Evolutionary conservation across 208 protist genomes (phyloP), one percentile per base, ranked within the genome.

Genomic region (Tritrichomonas musculus): DNA sequence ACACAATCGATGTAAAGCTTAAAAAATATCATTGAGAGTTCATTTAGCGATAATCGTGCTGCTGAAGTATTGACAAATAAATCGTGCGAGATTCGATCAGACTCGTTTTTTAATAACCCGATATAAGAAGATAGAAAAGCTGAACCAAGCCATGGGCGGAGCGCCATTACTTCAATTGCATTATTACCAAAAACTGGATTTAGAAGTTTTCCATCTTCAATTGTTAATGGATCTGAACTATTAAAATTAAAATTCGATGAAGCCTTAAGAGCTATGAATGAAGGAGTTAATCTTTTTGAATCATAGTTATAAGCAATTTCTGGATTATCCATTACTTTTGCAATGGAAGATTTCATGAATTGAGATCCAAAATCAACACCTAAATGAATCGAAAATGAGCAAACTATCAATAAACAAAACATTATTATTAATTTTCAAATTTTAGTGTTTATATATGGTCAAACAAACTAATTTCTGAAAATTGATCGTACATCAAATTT

Each of bases 231-330:
- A n/a, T 47, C 30, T 33, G 13, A 9, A 17, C 17, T 57, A 36
- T 25, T 47, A 17, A 39, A 17, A 17, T 53, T 30, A 5, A 50
- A 33, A 53, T 25, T 14, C 20, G 44, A 33, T 2, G 41, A 17
- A 57, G 47, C 22, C 4, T 47, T 41, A 30, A 88, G 57, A 22
- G 47, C 77, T 20, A 88, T 53, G 17, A 33, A 88, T 39, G 77
- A 39, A 14, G 77, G 77, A 11, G 77, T 88, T 11, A 57, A 57
- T 88, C 77, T 88, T 36, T 88, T 88, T 33, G 77, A 88, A 27
- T 88, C 77, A n/a, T 44, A 53, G 47, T 88, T 88, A 53, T 57
- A 14, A 20, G 47, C 25, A 20, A 88, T 88, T 13, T 44, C 47
- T 41, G 77, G 77, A 60, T 22, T 60, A 17, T 60, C 53, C 53